Conservation (phyloP, 1,284 basidiomycete genomes). For the Veloporphyrellus conicus region DNA sequence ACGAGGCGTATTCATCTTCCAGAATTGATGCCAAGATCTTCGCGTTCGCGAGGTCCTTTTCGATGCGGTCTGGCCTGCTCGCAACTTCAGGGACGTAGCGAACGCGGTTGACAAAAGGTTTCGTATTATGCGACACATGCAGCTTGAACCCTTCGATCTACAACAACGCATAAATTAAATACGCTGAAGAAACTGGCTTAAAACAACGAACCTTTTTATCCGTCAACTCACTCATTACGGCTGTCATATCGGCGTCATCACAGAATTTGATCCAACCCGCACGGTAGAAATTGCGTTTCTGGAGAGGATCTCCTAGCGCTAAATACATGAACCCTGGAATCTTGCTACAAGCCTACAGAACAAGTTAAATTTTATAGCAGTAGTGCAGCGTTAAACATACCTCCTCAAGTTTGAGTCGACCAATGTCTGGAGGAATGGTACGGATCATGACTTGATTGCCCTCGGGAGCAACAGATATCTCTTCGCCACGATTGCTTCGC, state of each 20-base stretch:
- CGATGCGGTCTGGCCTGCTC: conserved; percentile 71
- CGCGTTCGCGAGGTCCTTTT: conserved; percentile 72
- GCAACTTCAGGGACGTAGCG: conserved; percentile 79
- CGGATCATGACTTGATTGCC: conserved; percentile 91
- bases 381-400: conserved; percentile 42
- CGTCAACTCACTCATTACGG: conserved; percentile 66
- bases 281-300: conserved; percentile 86
- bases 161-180: conserved; percentile 10
- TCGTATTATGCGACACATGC: conserved; percentile 79
- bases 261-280: conserved; percentile 87
- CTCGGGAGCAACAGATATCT: conserved; percentile 71
- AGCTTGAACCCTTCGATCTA: conserved; percentile 92
- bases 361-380: conserved; percentile 6
- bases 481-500: conserved; percentile 59
- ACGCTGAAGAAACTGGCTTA: neutral
- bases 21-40: conserved; percentile 66
- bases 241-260: conserved; percentile 76
- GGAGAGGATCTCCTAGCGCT: conserved; percentile 83
- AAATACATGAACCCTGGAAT: conserved; percentile 74
- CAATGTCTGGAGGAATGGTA: conserved; percentile 87
- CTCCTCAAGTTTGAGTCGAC: conserved; percentile 81
- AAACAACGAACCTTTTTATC: conserved; percentile 71
- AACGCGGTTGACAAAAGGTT: conserved; percentile 72
- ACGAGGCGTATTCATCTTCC: conserved; percentile 60
- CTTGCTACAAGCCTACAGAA: conserved; percentile 55